Evolutionary conservation across 2,329 filamentous ascomycete species (phyloP), one percentile per base, ranked within the genome.

Genomic region (Aureobasidium melanogenum): DNA sequence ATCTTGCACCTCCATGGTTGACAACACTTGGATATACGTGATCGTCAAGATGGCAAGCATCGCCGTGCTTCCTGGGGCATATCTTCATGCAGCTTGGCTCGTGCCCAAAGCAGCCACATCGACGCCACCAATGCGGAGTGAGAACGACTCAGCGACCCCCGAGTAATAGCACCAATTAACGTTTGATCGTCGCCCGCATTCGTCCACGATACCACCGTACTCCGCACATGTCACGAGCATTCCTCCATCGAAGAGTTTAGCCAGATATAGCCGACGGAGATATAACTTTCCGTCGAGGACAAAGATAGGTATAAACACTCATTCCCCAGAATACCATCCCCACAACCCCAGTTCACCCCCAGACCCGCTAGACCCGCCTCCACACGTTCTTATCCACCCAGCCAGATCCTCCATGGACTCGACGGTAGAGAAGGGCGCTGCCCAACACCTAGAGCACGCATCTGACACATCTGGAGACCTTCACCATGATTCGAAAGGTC

Each of bases 351-450:
- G 26, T 36, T 12, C 22, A 24, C 50, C 57, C 57, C 57, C 57
- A 44, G 44, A 50, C 19, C 30, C 44, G 22, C 44, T 36, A 15
- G 14, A 26, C n/a, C 28, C 30, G n/a, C 39, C 44, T 60, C 43
- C 36, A 30, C 43, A 28, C 34, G 3, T 24, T 32, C 24, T 46
- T 26, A 28, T 44, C 52, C 30, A 26, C 19, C 17, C 39, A 24
- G 19, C 52, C 17, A 28, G 50, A 39, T 44, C 54, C 55, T 26
- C 4, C 6, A 60, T 60, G 57, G 57, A 43, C 12, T 19, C 57
- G 32, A 60, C 57, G 57, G 57, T 41, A 26, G 57, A 60, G 44
- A 60, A 60, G 44, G 44, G 39, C 34, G 22, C 28, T 24, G 57
- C 36, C 46, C 44, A 60, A 24, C 44, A 60, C 34, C 34, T 60